These are phyloP conservation scores for Solanum habrochaites DNA, from an alignment of 257 asterid species.

Conservation along the genomic window DNA sequence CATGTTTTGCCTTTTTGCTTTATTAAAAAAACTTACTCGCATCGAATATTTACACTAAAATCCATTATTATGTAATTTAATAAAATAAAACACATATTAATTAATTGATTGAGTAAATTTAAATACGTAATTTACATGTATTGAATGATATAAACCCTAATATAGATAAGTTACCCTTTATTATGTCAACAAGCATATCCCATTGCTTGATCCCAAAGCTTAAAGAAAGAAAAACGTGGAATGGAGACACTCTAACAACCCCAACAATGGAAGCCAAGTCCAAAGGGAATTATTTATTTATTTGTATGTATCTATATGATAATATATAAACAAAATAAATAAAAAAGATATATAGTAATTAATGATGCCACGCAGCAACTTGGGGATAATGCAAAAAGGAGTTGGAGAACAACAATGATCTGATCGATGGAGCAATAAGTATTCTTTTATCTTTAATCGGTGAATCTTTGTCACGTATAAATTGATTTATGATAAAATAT, in stretches of 20 bases:
- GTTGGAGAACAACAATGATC: not conserved
- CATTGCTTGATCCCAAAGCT: not conserved
- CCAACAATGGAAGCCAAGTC: not conserved
- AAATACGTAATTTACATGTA: accelerated
- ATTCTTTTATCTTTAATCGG: not conserved
- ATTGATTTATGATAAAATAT: not conserved
- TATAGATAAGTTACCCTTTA: too few species aligned
- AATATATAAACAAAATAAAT: not conserved
- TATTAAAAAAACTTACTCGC: too few species aligned
- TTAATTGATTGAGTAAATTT: too few species aligned
- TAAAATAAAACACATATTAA: accelerated
- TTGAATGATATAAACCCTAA: too few species aligned
- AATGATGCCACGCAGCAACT: not conserved
- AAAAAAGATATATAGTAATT: not conserved
- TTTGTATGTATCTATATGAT: not conserved
- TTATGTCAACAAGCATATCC: not conserved
- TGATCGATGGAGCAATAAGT: not conserved
- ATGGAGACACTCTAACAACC: not conserved
- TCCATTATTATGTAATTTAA: too few species aligned
- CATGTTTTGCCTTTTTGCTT: not conserved
- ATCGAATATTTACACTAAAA: accelerated
- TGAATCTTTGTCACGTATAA: not conserved
- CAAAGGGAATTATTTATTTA: not conserved
- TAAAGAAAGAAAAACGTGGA: not conserved
- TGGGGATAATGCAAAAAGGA: not conserved